phyloP scores from a whole-genome alignment of 768 basidiomycete species.

The Rhodosporidiobolus sp. region DNA sequence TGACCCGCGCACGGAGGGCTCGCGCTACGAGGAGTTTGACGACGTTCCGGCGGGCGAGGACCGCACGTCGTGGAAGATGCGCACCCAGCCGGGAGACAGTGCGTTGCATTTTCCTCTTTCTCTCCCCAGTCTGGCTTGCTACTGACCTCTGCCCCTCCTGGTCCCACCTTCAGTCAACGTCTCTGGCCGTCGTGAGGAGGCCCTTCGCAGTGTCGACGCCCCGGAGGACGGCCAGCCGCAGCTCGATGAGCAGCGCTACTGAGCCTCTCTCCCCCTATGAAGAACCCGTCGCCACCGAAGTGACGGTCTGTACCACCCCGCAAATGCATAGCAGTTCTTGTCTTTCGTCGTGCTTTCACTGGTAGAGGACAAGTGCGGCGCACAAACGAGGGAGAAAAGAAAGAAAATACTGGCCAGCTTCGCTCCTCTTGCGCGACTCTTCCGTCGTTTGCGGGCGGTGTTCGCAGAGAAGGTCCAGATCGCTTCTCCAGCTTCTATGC shows the following conservation, averaged over 20 bases:
- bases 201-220: not conserved
- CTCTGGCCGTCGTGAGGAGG: not conserved
- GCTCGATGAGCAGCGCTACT: constrained; percentile 16
- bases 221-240: constrained; percentile 10
- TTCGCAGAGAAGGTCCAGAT: too few relatives aligned
- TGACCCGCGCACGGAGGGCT: not conserved
- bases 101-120: not conserved
- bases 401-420: too few relatives aligned
- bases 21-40: not conserved
- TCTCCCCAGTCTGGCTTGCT: not conserved
- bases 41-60: constrained; percentile 9
- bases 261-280: not conserved
- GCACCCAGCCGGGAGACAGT: constrained; percentile 8
- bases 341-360: too few relatives aligned
- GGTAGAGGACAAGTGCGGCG: too few relatives aligned
- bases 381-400: too few relatives aligned
- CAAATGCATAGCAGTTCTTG: too few relatives aligned
- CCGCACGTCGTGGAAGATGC: not conserved
- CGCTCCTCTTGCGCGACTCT: too few relatives aligned
- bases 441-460: too few relatives aligned
- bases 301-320: too few relatives aligned
- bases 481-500: too few relatives aligned
- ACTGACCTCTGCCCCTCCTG: not conserved
- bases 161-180: not conserved
- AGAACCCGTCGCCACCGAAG: too few relatives aligned